A percentile compares a stretch with the other conserved stretches of the same genome.
Evolutionary conservation across 1,284 basidiomycete species (phyloP).

Genomic region (Malassezia sympodialis): DNA sequence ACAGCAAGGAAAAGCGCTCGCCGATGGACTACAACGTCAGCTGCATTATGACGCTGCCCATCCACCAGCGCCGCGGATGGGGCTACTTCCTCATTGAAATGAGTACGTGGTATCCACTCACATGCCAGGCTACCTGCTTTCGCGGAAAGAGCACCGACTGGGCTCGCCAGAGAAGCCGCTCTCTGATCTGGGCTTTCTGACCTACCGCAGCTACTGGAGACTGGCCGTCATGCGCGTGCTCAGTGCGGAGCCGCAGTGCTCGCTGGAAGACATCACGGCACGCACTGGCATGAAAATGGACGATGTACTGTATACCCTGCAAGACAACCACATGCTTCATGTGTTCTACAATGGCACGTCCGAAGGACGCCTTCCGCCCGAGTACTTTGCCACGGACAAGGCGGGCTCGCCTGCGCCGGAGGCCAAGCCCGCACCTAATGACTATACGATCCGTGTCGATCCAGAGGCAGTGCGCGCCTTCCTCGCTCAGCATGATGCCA

Average conservation of each 20-base stretch:
- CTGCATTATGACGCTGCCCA: conserved; percentile 98
- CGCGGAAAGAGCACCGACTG: conserved; percentile 86
- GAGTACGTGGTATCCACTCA: conserved; percentile 3
- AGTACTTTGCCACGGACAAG: background rate
- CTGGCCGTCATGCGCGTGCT: conserved; percentile 77
- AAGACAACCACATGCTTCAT: conserved; percentile 66
- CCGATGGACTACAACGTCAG: conserved; percentile 85
- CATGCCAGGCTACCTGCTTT: conserved; percentile 76
- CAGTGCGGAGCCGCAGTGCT: conserved; percentile 56
- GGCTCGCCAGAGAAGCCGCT: conserved; percentile 98
- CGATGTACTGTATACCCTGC: conserved; percentile 72
- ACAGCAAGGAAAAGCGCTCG: conserved; percentile 95
- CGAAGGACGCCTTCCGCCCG: conserved; percentile 5
- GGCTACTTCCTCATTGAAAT: conserved; percentile 84
- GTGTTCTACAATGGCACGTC: conserved; percentile 13
- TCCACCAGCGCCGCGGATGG: conserved; percentile 79
- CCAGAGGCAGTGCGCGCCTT: conserved; percentile 60
- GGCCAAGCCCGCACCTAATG: conserved; percentile 55
- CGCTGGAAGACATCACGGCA: conserved; percentile 72
- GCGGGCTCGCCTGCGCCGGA: background rate
- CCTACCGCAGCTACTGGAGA: conserved; percentile 93
- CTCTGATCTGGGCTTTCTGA: conserved; percentile 80
- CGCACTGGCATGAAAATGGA: conserved; percentile 84
- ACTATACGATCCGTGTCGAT: conserved; percentile 71
- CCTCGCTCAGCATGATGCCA: conserved; percentile 63